A percentile compares a stretch with the other conserved stretches of the same genome.
Evolutionary conservation across 768 basidiomycete species (phyloP).

Genomic region (Boletus subcaerulescens): DNA sequence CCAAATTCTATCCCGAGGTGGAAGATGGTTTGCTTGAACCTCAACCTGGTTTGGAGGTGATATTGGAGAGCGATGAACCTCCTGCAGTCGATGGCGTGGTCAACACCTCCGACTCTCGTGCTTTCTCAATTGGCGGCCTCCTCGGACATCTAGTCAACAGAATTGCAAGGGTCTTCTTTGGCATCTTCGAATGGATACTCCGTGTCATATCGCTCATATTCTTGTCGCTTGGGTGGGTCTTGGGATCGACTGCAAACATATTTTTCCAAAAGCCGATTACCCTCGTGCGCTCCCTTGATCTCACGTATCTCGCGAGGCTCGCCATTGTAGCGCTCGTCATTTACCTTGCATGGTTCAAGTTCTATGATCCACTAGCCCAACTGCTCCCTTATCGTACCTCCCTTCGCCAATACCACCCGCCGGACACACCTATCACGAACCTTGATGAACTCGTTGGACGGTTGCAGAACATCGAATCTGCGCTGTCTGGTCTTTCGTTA

Average conservation of each 20-base stretch:
- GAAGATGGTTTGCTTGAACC: slow-evolving; percentile 35
- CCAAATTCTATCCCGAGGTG: slow-evolving; percentile 12
- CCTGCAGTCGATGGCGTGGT: slow-evolving; percentile 26
- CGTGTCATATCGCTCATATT: slow-evolving; percentile 33
- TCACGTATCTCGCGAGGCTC: slow-evolving; percentile 39
- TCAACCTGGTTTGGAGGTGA: slow-evolving; percentile 57
- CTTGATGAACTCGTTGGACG: slow-evolving; percentile 63
- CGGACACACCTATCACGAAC: slow-evolving; percentile 60
- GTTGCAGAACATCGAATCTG: slow-evolving; percentile 60
- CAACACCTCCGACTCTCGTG: slow-evolving; percentile 21
- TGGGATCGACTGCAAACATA: slow-evolving; percentile 50
- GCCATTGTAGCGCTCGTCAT: slow-evolving; percentile 41
- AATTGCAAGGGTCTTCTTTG: slow-evolving; percentile 29
- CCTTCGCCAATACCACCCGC: slow-evolving; percentile 44
- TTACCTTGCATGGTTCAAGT: slow-evolving; percentile 44
- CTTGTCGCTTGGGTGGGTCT: slow-evolving; percentile 44
- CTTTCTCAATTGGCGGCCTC: slow-evolving; percentile 46
- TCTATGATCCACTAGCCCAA: slow-evolving; percentile 36
- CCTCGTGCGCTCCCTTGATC: slow-evolving; percentile 35
- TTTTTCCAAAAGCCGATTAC: slow-evolving; percentile 47
- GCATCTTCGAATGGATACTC: slow-evolving; percentile 24
- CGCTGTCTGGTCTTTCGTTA: slow-evolving; percentile 55
- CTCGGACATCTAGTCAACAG: slow-evolving; percentile 44
- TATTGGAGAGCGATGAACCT: slow-evolving; percentile 63
- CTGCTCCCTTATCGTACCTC: slow-evolving; percentile 34